Base-by-base conservation (phyloP, 768 basidiomycete species). In the Amanita jacksonii region DNA sequence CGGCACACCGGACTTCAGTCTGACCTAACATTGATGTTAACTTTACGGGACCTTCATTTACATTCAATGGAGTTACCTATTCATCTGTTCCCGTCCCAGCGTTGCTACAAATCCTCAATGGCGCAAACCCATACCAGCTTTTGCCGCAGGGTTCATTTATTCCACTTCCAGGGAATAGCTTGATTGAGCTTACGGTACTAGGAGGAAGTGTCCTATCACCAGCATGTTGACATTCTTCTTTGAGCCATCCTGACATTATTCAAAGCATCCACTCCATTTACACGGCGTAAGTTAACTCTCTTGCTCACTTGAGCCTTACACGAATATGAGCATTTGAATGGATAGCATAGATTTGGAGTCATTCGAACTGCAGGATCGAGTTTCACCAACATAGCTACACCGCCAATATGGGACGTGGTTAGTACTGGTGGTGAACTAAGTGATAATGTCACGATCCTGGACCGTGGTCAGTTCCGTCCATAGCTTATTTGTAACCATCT, bases 391-490 rank as follows among this genome's bases (percentile, higher is more conserved):
- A 67, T 61, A 41, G 33, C 50, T 13, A 72, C 81, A 53, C 79
- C 79, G 1, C 66, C 73, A 8, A 42, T 61, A 64, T 60, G 79
- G 41, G 79, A 81, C 54, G 75, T 74, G 1, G 69, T 79, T 8
- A 47, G 32, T 16, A 41, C 48, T 13, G 56, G 67, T 53, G n/a
- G n/a, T n/a, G 19, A 27, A 9, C 46, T 42, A 10, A 50, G 54
- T 6, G 64, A 62, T 38, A 61, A 65, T 8, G 68, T 70, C 13
- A 71, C 69, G 2, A 56, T 58, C 62, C 79, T 0, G 79, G 79
- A 5, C 67, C 71, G 8, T 76, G 74, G 69, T 61, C n/a, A n/a
- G n/a, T n/a, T n/a, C n/a, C n/a, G n/a, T n/a, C n/a, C n/a, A n/a
- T n/a, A n/a, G n/a, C n/a, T n/a, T n/a, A n/a, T n/a, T n/a, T n/a